phyloP scores from a whole-genome alignment of 371 early-diverging fungal species.

The Capniomyces stellatus region DNA sequence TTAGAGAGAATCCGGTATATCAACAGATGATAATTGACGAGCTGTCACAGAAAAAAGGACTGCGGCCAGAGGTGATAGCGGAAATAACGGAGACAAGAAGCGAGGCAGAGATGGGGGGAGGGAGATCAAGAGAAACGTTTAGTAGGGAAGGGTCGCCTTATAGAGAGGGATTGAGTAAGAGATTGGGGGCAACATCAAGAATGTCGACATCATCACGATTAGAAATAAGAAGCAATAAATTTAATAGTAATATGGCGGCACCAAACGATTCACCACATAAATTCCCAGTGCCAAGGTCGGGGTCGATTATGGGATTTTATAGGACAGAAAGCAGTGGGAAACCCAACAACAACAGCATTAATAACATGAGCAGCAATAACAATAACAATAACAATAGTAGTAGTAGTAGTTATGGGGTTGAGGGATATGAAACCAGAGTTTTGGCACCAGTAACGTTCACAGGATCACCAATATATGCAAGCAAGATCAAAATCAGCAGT shows the following conservation, averaged over 20 bases:
- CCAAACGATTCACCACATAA: neutral
- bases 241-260: neutral
- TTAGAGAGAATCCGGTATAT: neutral
- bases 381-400: too few relatives aligned
- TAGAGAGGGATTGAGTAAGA: neutral
- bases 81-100: neutral
- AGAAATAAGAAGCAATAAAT: neutral
- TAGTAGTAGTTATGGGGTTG: too few relatives aligned
- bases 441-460: too few relatives aligned
- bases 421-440: too few relatives aligned
- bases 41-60: neutral
- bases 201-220: neutral
- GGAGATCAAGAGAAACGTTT: neutral
- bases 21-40: slow-evolving; percentile 1
- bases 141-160: neutral
- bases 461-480: too few relatives aligned
- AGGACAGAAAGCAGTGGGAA: neutral
- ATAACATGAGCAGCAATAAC: neutral
- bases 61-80: neutral
- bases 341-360: neutral
- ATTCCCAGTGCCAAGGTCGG: neutral
- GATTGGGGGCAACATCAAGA: neutral
- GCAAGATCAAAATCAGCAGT: too few relatives aligned
- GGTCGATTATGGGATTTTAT: neutral
- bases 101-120: neutral